Evolutionary conservation across 177 flowering plant genomes (phyloP).

Genomic region (Vitis hybrid): DNA sequence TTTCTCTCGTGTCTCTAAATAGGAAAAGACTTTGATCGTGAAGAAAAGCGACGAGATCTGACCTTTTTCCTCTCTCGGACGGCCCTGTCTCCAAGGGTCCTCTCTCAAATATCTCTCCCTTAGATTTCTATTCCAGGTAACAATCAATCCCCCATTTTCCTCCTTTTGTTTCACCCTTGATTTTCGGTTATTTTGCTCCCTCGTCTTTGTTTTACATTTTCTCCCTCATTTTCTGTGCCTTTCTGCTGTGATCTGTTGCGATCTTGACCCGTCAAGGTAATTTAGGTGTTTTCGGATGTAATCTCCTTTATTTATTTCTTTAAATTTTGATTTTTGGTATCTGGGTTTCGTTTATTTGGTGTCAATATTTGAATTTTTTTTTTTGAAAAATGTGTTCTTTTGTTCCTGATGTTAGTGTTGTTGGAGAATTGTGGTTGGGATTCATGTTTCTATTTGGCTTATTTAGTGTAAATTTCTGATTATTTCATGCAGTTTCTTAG

Average conservation of each 20-base stretch:
- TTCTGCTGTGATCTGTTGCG: not conserved
- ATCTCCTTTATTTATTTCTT: not conserved
- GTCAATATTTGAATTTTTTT: too few relatives aligned
- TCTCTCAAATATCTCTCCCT: not conserved
- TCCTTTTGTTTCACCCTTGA: not conserved
- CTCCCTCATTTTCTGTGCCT: not conserved
- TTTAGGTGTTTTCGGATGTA: not conserved
- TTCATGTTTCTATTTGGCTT: not conserved
- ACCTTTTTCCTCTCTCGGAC: constrained; percentile 2
- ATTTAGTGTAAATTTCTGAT: not conserved
- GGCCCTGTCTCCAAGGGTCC: constrained; percentile 12
- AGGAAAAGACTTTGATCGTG: not conserved
- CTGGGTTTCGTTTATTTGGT: not conserved
- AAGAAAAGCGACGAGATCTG: constrained; percentile 15
- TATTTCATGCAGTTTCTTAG: not conserved
- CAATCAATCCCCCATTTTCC: not conserved
- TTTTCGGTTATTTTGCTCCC: not conserved
- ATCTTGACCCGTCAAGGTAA: not conserved
- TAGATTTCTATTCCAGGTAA: constrained; percentile 11
- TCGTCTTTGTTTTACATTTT: not conserved
- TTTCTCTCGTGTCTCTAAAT: not conserved
- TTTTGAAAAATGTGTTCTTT: too few relatives aligned
- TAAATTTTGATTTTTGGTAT: not conserved
- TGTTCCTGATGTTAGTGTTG: not conserved
- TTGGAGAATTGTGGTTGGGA: not conserved